Evolutionary conservation across 2,329 filamentous ascomycete genomes (phyloP), one percentile per base, ranked within the genome.

Genomic region (Dothistroma septosporum): DNA sequence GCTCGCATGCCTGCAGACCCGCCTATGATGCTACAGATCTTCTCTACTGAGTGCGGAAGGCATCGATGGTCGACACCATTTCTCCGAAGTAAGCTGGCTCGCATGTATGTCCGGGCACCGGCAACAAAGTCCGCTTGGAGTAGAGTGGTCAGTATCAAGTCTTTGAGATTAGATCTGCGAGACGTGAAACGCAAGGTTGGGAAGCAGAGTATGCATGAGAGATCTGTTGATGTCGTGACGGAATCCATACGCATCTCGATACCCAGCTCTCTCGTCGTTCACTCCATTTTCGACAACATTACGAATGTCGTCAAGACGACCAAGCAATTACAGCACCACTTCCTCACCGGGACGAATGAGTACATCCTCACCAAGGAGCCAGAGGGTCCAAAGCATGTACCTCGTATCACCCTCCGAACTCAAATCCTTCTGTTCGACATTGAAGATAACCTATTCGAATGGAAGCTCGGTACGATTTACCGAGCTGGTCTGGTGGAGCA

Each of bases 381-480:
- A 0, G 91, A 96, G 75, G 87, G 83, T 0, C 91, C 95, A 0
- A 97, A 95, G 73, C 80, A 85, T 50, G 87, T 99, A 0, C 94
- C 94, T 1, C 93, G 90, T 71, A 80, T 99, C 22, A 93, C 92
- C 0, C 67, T 99, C 10, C 86, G 92, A 55, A 89, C 88, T 58
- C 89, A 90, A 68, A 90, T 89, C 5, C 81, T 99, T 24, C 78
- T 96, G 2, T 93, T 99, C 61, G 93, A 97, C 71, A 81, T 99
- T 37, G 94, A 99, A 76, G 94, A 99, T 73, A 93, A 94, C 54
- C 88, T 91, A 0, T 99, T 99, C 70, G 94, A 99, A 74, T 99
- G 92, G 90, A 97, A 97, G 73, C 80, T 99, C 10, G 91, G 92
- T 16, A 87, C 92, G 71, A 99, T 99, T 55, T 99, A 97, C 74